A percentile compares a stretch with the other conserved stretches of the same genome.
Evolutionary conservation across 306 rosid species (phyloP).

Genomic region (Acacia confusa): DNA sequence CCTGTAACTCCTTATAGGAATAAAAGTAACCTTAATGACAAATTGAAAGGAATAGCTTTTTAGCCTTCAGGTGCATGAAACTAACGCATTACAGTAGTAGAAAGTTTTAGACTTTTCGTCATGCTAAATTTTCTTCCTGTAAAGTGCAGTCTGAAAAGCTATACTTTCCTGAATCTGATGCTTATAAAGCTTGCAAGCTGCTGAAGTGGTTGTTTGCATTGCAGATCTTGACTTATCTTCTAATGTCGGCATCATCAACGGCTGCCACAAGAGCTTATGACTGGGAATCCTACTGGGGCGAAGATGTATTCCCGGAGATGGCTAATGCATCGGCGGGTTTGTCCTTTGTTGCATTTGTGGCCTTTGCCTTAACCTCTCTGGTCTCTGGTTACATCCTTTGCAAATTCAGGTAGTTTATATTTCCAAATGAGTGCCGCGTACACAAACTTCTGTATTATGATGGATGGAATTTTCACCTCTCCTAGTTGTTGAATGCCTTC

Average conservation of each 20-base stretch:
- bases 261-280: constrained; percentile 82
- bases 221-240: constrained; percentile 80
- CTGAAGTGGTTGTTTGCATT: constrained; percentile 25
- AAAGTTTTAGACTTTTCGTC: neutral
- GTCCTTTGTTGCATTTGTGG: constrained; percentile 71
- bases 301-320: constrained; percentile 76
- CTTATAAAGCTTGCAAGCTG: constrained; percentile 12
- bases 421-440: neutral
- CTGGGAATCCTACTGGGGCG: constrained; percentile 88
- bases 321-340: constrained; percentile 67
- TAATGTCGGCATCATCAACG: constrained; percentile 81
- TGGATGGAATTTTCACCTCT: constrained; percentile 18
- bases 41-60: neutral
- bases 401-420: constrained; percentile 47
- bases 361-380: constrained; percentile 69
- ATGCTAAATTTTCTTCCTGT: neutral
- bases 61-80: neutral
- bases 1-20: neutral
- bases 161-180: neutral
- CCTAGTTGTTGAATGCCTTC: neutral
- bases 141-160: neutral
- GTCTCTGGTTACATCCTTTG: constrained; percentile 69
- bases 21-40: neutral
- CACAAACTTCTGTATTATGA: neutral
- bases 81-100: neutral